Evolutionary conservation across 2,329 filamentous ascomycete species (phyloP).

Genomic region (Rutstroemia sydowiana): DNA sequence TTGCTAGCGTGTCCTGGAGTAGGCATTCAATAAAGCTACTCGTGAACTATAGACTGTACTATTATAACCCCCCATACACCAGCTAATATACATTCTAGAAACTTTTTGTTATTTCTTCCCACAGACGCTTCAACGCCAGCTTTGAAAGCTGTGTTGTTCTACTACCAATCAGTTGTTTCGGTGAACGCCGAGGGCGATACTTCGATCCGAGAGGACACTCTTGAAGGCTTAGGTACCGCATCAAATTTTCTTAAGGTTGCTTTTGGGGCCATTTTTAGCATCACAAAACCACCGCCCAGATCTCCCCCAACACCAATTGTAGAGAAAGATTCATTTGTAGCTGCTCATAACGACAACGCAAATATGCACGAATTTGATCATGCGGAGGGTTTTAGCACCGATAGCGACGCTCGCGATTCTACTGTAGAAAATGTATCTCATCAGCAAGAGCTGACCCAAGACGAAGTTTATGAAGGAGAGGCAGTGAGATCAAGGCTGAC

Average conservation of each 20-base stretch:
- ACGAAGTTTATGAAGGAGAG: slow-evolving; percentile 14
- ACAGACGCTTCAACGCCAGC: slow-evolving; percentile 56
- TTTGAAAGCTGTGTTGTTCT: slow-evolving; percentile 77
- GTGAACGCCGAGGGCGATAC: slow-evolving; percentile 93
- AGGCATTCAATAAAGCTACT: too few relatives aligned
- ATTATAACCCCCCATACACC: too few relatives aligned
- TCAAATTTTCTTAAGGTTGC: slow-evolving; percentile 62
- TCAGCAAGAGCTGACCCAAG: slow-evolving; percentile 11
- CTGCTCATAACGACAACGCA: not conserved
- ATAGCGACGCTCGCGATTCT: slow-evolving; percentile 1
- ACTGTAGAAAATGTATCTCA: not conserved
- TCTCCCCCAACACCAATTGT: slow-evolving; percentile 10
- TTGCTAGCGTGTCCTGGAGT: too few relatives aligned
- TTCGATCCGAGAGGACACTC: slow-evolving; percentile 79
- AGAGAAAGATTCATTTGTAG: slow-evolving; percentile 4
- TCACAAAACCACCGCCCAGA: slow-evolving; percentile 40
- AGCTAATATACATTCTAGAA: slow-evolving; percentile 42
- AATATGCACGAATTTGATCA: slow-evolving; percentile 15
- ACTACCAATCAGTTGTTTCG: slow-evolving; percentile 83
- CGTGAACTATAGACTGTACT: too few relatives aligned
- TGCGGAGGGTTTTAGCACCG: slow-evolving; percentile 5
- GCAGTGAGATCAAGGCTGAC: slow-evolving; percentile 25
- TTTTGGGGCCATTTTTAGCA: slow-evolving; percentile 68
- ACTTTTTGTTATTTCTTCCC: slow-evolving; percentile 89
- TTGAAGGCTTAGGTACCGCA: slow-evolving; percentile 89